phyloP scores from a whole-genome alignment of 352 stramenopile species.

The Pythium phragmitis region DNA sequence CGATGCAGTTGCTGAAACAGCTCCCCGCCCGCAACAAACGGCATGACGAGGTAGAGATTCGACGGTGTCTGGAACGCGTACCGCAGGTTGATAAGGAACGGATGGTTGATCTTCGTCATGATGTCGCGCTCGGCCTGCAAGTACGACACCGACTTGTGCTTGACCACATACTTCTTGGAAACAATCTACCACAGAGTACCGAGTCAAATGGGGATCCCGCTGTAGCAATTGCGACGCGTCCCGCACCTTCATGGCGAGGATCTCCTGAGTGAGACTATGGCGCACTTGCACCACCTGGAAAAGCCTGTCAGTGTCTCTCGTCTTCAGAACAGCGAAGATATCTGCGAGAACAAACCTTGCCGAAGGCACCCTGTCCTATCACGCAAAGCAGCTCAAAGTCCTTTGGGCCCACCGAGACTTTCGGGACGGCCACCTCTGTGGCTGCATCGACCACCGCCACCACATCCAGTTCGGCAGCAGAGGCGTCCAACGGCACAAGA shows the following conservation, averaged over 20 bases:
- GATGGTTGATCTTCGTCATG: slow-evolving; percentile 87
- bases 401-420: slow-evolving; percentile 47
- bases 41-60: slow-evolving; percentile 85
- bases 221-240: not conserved
- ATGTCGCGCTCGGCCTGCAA: slow-evolving; percentile 81
- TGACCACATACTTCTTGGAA: slow-evolving; percentile 84
- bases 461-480: slow-evolving; percentile 8
- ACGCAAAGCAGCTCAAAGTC: slow-evolving; percentile 85
- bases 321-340: not conserved
- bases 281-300: slow-evolving; percentile 78
- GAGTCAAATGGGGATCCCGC: not conserved
- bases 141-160: slow-evolving; percentile 81
- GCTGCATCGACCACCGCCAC: slow-evolving; percentile 5
- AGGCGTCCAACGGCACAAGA: slow-evolving; percentile 16
- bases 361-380: slow-evolving; percentile 82
- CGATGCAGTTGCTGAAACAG: slow-evolving; percentile 45
- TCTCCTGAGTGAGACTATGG: slow-evolving; percentile 66
- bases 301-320: not conserved
- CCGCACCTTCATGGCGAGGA: slow-evolving; percentile 80
- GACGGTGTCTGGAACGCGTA: slow-evolving; percentile 84
- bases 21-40: slow-evolving; percentile 43
- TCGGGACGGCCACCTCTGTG: slow-evolving; percentile 4
- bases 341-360: slow-evolving; percentile 42
- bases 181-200: slow-evolving; percentile 47
- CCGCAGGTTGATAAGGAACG: slow-evolving; percentile 75